A percentile compares a stretch with the other conserved stretches of the same genome.
Evolutionary conservation across 2,329 filamentous ascomycete genomes (phyloP).

Genomic region (Talaromyces sp.): DNA sequence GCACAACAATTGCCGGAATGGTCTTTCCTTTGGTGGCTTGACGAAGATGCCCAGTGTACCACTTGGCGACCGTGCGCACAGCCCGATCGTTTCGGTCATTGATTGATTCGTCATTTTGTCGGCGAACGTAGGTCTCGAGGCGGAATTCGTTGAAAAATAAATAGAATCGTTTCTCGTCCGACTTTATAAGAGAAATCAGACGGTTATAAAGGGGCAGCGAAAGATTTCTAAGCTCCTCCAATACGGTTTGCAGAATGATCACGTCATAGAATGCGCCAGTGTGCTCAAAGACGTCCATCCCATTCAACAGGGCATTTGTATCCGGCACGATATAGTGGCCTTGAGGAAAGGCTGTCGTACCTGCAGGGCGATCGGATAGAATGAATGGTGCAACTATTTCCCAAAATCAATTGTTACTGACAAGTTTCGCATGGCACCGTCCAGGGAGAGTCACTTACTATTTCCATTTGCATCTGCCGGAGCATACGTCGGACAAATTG

Average conservation of each 20-base stretch:
- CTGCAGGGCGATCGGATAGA: conserved; percentile 81
- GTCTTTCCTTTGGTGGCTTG: conserved; percentile 53
- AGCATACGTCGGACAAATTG: conserved; percentile 66
- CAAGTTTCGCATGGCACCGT: background rate
- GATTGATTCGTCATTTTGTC: conserved; percentile 75
- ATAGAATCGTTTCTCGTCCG: conserved; percentile 95
- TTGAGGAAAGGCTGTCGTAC: conserved; percentile 73
- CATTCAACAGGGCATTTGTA: conserved; percentile 90
- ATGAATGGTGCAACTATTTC: conserved; percentile 71
- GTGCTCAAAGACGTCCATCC: conserved; percentile 96
- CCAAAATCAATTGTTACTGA: conserved; percentile 9
- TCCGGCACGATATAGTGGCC: conserved; percentile 95
- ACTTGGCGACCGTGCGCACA: conserved; percentile 77
- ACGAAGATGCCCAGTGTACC: conserved; percentile 81
- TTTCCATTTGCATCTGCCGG: conserved; percentile 75
- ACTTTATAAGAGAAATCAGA: conserved; percentile 83
- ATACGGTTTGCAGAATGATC: conserved; percentile 90
- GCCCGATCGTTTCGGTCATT: conserved; percentile 96
- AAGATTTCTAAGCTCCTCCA: conserved; percentile 91
- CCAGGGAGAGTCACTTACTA: conserved; percentile 47
- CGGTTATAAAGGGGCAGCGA: conserved; percentile 94
- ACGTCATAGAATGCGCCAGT: conserved; percentile 91
- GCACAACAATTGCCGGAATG: conserved; percentile 78
- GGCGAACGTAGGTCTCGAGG: conserved; percentile 78
- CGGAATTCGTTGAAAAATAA: conserved; percentile 99